These are phyloP conservation scores for Cercospora sp. DNA, from an alignment of 2,329 filamentous ascomycete genomes.

Conservation along the genomic window DNA sequence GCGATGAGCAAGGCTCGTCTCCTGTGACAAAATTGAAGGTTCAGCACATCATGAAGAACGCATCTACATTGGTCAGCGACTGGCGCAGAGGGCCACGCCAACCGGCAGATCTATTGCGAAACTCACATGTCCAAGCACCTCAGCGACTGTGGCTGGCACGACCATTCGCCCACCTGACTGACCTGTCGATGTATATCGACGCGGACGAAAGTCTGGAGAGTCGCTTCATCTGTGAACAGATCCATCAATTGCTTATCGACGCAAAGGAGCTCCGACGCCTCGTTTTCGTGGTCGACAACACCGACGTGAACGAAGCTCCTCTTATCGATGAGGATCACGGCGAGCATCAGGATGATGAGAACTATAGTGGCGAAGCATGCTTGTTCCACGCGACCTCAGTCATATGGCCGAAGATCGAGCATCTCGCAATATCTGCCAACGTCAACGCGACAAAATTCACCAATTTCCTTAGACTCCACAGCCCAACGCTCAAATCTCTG, in stretches of 20 bases:
- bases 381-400: not conserved
- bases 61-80: not conserved
- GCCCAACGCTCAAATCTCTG: not conserved
- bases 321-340: too few species aligned
- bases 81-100: not conserved
- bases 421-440: not conserved
- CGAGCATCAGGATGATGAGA: not conserved
- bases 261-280: not conserved
- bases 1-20: not conserved
- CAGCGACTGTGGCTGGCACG: not conserved
- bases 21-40: not conserved
- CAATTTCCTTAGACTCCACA: not conserved
- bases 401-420: not conserved
- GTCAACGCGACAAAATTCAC: not conserved
- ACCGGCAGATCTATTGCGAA: not conserved
- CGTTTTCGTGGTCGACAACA: not conserved
- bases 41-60: not conserved
- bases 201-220: not conserved
- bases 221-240: not conserved
- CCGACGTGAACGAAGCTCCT: too few species aligned
- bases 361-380: not conserved
- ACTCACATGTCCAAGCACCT: not conserved
- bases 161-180: not conserved
- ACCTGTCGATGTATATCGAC: not conserved
- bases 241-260: not conserved